phyloP scores from a whole-genome alignment of 306 rosid genomes.

The Purshia tridentata region DNA sequence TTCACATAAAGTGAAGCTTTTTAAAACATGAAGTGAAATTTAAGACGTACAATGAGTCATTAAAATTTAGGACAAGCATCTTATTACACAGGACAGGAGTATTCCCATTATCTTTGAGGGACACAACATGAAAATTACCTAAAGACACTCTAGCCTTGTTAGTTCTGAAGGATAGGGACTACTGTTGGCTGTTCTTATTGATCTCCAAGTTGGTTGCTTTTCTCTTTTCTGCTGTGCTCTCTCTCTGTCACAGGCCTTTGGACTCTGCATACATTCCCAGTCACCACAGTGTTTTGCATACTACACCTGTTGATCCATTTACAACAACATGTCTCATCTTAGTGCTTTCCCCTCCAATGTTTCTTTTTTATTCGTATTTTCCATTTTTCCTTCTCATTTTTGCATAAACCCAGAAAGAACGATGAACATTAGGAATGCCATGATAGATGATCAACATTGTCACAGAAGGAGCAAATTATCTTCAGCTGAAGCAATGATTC shows the following conservation, averaged over 20 bases:
- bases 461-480: background rate
- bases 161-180: background rate
- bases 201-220: background rate
- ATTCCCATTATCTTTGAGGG: no score
- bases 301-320: no score
- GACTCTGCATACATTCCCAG: background rate
- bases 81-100: no score
- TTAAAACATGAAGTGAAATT: no score
- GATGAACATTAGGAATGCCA: background rate
- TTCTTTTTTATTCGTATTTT: no score
- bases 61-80: no score
- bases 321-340: no score
- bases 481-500: background rate
- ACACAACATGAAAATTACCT: background rate
- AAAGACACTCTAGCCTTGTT: background rate
- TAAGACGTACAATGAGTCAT: no score
- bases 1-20: no score
- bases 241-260: background rate
- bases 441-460: background rate
- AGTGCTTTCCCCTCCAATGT: no score
- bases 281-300: background rate
- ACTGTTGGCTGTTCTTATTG: no score
- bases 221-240: background rate
- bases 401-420: background rate
- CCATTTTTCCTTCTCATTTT: background rate